Conservation (phyloP, 208 protist species). For the Acanthamoeba lenticulata region DNA sequence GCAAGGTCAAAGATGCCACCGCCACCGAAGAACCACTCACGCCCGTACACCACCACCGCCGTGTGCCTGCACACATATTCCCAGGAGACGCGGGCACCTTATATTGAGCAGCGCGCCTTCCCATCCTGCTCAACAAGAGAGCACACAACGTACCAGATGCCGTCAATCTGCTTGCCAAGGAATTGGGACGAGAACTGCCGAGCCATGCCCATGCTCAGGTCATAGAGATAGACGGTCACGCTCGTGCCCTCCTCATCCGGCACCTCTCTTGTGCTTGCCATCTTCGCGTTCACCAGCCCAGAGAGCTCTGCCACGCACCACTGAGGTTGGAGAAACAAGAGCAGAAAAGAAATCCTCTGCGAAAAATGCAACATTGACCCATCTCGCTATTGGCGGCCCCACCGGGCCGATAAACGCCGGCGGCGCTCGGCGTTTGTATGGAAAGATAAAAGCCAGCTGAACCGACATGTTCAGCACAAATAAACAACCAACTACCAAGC, state of each 20-base stretch:
- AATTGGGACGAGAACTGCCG: constrained; percentile 62
- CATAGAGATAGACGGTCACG: constrained; percentile 55
- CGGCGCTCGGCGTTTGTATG: too few species aligned
- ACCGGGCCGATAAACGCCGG: too few species aligned
- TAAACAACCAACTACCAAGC: too few species aligned
- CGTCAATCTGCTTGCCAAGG: constrained; percentile 63
- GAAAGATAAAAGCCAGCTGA: too few species aligned
- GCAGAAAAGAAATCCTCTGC: too few species aligned
- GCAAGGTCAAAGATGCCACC: constrained; percentile 59
- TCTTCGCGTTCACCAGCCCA: neutral
- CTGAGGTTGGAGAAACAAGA: too few species aligned
- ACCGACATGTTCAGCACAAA: too few species aligned
- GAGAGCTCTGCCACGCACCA: neutral
- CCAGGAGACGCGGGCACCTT: neutral
- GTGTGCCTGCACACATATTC: constrained; percentile 20
- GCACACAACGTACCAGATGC: constrained; percentile 47
- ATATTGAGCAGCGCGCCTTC: neutral
- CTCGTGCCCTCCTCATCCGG: constrained; percentile 7
- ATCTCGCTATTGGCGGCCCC: too few species aligned
- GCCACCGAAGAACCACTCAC: constrained; percentile 67
- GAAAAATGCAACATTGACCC: too few species aligned
- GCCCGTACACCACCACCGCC: constrained; percentile 54
- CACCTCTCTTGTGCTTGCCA: neutral
- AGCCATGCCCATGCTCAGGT: constrained; percentile 60
- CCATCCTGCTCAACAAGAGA: neutral